Evolutionary conservation across 2,329 filamentous ascomycete species (phyloP).

Genomic region (Fusarium coicis): DNA sequence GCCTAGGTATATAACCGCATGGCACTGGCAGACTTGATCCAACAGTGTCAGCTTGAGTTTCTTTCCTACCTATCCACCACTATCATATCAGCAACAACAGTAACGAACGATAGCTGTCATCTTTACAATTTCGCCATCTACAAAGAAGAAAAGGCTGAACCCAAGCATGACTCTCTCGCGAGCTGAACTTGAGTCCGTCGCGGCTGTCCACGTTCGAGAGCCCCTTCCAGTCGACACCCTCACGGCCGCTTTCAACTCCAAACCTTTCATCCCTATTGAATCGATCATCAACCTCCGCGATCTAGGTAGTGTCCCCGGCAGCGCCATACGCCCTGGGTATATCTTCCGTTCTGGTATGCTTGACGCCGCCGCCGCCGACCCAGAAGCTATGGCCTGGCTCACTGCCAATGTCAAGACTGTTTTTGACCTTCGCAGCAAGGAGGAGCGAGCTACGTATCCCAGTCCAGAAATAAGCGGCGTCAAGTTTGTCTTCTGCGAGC

Average conservation of each 20-base stretch:
- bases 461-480: constrained; percentile 58
- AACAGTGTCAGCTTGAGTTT: constrained; percentile 2
- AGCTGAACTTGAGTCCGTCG: constrained; percentile 50
- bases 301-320: constrained; percentile 57
- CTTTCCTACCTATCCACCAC: not conserved
- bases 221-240: constrained; percentile 53
- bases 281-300: constrained; percentile 65
- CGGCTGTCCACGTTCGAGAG: constrained; percentile 54
- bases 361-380: constrained; percentile 43
- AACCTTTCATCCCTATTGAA: constrained; percentile 59
- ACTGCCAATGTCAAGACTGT: constrained; percentile 54
- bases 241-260: constrained; percentile 49
- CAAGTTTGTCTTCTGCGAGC: constrained; percentile 58
- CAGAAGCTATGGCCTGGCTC: constrained; percentile 51
- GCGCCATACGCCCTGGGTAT: constrained; percentile 53
- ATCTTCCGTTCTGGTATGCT: constrained; percentile 61
- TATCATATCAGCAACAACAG: not conserved
- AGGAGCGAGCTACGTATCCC: constrained; percentile 55
- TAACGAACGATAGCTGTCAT: not conserved
- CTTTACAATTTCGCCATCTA: not conserved
- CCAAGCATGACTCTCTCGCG: constrained; percentile 38
- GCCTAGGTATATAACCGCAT: not conserved
- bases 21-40: not conserved
- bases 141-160: not conserved
- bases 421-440: constrained; percentile 62